These are phyloP conservation scores for Pyrenophora seminiperda DNA, from an alignment of 2,329 filamentous ascomycete species.

Conservation along the genomic window DNA sequence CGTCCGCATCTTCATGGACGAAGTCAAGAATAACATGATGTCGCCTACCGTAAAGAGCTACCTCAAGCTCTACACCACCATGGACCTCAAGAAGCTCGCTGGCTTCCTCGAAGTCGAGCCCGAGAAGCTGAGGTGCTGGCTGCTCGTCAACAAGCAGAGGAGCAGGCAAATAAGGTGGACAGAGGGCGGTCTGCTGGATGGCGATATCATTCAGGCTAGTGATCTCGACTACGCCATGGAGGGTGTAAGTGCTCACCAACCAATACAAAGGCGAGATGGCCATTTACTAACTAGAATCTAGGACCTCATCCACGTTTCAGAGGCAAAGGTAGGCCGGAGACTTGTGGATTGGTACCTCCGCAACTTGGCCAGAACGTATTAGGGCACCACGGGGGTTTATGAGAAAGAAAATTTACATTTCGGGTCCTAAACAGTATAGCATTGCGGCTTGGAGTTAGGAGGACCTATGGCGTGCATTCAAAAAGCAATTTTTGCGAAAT, in stretches of 20 bases:
- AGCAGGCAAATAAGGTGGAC: conserved; percentile 95
- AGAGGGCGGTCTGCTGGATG: conserved; percentile 86
- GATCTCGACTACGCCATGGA: conserved; percentile 98
- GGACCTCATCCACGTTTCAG: conserved; percentile 98
- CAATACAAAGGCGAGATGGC: neutral
- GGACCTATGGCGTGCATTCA: conserved; percentile 33
- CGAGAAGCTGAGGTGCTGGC: conserved; percentile 92
- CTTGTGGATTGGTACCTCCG: conserved; percentile 99
- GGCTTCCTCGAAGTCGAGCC: conserved; percentile 96
- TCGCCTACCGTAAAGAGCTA: conserved; percentile 98
- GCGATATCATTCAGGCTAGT: conserved; percentile 89
- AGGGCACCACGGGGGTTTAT: conserved; percentile 39
- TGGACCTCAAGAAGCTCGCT: conserved; percentile 97
- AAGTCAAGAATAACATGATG: conserved; percentile 99
- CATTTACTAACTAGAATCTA: conserved; percentile 47
- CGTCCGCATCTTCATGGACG: conserved; percentile 97
- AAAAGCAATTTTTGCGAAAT: conserved; percentile 39
- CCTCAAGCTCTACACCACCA: conserved; percentile 97
- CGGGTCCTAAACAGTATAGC: conserved; percentile 33
- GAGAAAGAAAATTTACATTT: conserved; percentile 13
- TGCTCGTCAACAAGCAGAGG: conserved; percentile 98
- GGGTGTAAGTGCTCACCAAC: conserved; percentile 67
- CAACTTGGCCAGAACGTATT: conserved; percentile 95
- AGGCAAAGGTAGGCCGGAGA: conserved; percentile 96
- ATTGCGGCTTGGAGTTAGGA: conserved; percentile 46